Base-by-base conservation (phyloP, 257 asterid species). In the Penstemon davidsonii region DNA sequence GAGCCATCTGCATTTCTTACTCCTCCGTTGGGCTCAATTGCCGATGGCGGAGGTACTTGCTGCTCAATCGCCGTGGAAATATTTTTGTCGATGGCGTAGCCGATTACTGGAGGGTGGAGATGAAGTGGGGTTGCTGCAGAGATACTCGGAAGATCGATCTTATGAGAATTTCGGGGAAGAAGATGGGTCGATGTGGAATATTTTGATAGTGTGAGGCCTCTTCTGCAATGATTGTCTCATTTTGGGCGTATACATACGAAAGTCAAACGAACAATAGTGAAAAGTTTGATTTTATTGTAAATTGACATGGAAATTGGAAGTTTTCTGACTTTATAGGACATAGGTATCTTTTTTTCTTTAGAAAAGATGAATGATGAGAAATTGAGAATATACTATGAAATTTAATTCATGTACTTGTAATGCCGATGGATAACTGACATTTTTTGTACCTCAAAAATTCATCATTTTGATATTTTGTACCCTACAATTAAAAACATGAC, bases 171-270 rank as follows among this genome's bases (percentile, higher is more conserved):
- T 60, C 9, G 58, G 52, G 56, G 79, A 60, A 9, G 73, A 46
- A 33, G 73, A 45, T 13, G 82, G 73, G 71, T 69, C 46, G 82
- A 77, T 79, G 73, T 72, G 57, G 81, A 80, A 76, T 69, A 74
- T 69, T 72, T 68, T 71, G 78, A 64, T 75, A 75, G 80, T 84
- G 54, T 66, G 80, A 80, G 82, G 80, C 70, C 86, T 75, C 12
- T 43, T 64, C 5, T 74, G 87, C 77, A 79, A 72, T 68, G 67
- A 69, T 7, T 18, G 8, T 43, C 37, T 25, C 33, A 2, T n/a
- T 11, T 7, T 12, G 55, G n/a, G 36, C 60, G 19, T 71, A 60
- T 71, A 53, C 6, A 47, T 19, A 47, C 45, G 7, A 47, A 46
- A 46, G 57, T 64, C 69, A 64, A 38, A 45, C 11, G 0, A 3